Percentiles rank a stretch among this genome's conserved stretches.
These are phyloP conservation scores for Alternaria dauci DNA, from an alignment of 2,329 filamentous ascomycete species.

Conservation along the genomic window DNA sequence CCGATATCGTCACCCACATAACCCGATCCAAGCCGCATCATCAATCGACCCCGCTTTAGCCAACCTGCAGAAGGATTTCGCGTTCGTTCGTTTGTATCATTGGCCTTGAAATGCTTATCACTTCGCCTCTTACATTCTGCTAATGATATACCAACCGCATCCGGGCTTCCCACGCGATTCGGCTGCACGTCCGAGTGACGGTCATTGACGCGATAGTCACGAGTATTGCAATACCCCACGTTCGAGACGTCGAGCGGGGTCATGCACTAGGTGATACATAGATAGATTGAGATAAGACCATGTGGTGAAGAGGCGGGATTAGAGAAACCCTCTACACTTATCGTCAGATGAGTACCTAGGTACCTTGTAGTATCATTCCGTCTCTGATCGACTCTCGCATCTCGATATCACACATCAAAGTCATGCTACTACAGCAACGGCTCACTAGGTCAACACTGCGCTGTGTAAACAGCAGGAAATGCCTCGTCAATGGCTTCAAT, in stretches of 20 bases:
- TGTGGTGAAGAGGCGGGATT: conserved; percentile 1
- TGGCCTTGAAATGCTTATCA: conserved; percentile 18
- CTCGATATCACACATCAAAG: not conserved
- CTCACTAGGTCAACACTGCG: conserved; percentile 7
- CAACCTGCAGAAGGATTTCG: conserved; percentile 11
- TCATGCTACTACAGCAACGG: conserved; percentile 21
- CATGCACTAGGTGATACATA: conserved; percentile 18
- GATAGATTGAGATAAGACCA: conserved; percentile 31
- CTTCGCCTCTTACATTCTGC: conserved; percentile 6
- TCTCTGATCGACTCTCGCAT: not conserved
- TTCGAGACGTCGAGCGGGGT: conserved; percentile 35
- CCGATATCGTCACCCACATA: conserved; percentile 15
- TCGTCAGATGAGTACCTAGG: not conserved
- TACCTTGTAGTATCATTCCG: not conserved
- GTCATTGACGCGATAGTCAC: conserved; percentile 33
- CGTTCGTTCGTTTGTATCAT: conserved; percentile 6
- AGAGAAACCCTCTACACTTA: not conserved
- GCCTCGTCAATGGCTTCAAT: conserved; percentile 4
- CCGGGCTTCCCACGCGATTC: conserved; percentile 24
- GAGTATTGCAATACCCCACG: conserved; percentile 25
- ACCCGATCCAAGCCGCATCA: conserved; percentile 21
- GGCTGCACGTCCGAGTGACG: conserved; percentile 28
- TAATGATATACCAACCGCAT: conserved; percentile 2
- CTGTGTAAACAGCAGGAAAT: conserved; percentile 7
- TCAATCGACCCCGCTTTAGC: conserved; percentile 21